Percentiles rank a stretch among this genome's conserved stretches.
These are phyloP conservation scores for Garcia nutans DNA, from an alignment of 345 rosid species.

Conservation along the genomic window DNA sequence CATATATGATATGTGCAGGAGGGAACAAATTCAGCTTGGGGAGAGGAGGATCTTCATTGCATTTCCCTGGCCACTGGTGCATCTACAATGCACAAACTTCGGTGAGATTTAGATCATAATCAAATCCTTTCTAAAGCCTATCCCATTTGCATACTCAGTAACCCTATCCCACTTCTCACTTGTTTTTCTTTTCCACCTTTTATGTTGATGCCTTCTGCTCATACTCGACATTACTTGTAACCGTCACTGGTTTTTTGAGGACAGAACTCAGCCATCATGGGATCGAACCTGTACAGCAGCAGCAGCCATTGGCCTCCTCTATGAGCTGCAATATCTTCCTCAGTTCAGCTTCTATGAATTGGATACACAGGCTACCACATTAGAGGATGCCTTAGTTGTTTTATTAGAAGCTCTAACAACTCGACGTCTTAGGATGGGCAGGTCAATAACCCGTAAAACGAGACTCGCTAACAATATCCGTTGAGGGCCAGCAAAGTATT, in stretches of 20 bases:
- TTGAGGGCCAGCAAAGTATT: slow-evolving; percentile 23
- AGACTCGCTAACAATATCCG: slow-evolving; percentile 49
- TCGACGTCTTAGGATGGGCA: slow-evolving; percentile 89
- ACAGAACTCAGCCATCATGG: slow-evolving; percentile 97
- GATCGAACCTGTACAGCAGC: slow-evolving; percentile 96
- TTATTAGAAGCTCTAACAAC: slow-evolving; percentile 70
- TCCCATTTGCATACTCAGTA: neutral
- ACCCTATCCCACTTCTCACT: neutral
- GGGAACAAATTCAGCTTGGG: slow-evolving; percentile 68
- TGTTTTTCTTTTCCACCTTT: neutral
- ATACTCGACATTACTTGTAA: neutral
- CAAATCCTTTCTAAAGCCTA: neutral
- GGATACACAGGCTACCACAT: slow-evolving; percentile 61
- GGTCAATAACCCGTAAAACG: slow-evolving; percentile 72
- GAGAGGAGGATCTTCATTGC: slow-evolving; percentile 69
- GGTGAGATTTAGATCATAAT: slow-evolving; percentile 43
- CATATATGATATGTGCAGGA: slow-evolving; percentile 44
- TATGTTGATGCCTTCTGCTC: neutral
- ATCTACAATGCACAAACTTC: slow-evolving; percentile 90
- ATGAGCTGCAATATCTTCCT: slow-evolving; percentile 66
- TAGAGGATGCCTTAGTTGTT: slow-evolving; percentile 62
- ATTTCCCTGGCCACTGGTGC: slow-evolving; percentile 72
- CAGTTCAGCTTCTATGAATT: slow-evolving; percentile 45
- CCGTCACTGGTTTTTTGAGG: slow-evolving; percentile 11
- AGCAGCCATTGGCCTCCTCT: slow-evolving; percentile 75